Conservation (phyloP, 176 grass and related monocot species). For the Triticum monococcum region DNA sequence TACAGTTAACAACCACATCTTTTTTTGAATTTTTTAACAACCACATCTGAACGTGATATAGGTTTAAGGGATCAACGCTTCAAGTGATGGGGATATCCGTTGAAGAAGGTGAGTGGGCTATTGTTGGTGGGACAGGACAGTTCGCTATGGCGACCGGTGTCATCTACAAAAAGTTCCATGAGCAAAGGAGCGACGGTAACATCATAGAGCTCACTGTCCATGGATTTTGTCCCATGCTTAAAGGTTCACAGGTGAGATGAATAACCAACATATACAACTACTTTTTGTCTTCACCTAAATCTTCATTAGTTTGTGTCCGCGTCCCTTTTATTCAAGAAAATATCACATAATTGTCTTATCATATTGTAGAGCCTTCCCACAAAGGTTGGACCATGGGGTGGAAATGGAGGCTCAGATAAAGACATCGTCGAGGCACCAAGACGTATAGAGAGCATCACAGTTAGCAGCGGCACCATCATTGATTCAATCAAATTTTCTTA, state of each 20-base stretch:
- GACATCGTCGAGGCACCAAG: not conserved
- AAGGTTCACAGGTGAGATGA: not conserved
- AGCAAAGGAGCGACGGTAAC: not conserved
- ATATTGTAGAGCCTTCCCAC: not conserved
- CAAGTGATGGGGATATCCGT: constrained; percentile 14
- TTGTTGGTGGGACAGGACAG: constrained; percentile 1
- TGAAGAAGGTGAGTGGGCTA: constrained; percentile 8
- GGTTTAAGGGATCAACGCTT: constrained; percentile 13
- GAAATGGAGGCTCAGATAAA: not conserved
- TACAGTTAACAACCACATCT: no score
- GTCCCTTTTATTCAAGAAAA: not conserved
- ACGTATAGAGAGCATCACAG: not conserved
- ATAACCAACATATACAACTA: no score
- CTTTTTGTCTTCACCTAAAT: no score
- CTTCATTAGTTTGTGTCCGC: no score
- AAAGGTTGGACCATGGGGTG: constrained; percentile 14
- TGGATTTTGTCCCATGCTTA: not conserved
- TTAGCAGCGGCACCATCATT: not conserved
- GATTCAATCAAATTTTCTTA: not conserved
- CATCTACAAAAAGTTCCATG: not conserved
- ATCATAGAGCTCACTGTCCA: not conserved
- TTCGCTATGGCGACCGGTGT: not conserved
- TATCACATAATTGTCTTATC: not conserved
- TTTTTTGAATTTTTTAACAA: no score
- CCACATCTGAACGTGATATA: not conserved